Percentiles rank a stretch among this genome's conserved stretches.
Evolutionary conservation across 176 grass and related monocot species (phyloP).

Genomic region (Raddia distichophylla): DNA sequence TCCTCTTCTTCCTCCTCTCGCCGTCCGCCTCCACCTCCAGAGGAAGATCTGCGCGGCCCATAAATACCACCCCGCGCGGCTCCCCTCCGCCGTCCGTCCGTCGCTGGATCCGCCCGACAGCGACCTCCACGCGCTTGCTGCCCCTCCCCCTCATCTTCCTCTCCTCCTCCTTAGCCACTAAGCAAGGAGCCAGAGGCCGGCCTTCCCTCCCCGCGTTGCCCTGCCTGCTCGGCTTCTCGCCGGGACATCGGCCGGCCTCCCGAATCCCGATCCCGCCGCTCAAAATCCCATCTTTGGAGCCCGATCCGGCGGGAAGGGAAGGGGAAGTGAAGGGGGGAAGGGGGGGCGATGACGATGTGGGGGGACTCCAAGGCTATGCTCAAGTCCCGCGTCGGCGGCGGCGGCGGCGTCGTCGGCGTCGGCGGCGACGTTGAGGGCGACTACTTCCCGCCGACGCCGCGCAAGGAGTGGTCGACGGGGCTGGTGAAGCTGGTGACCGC

Average conservation of each 20-base stretch:
- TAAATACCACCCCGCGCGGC: conserved; percentile 14
- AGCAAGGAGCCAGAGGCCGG: neutral
- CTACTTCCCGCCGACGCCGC: conserved; percentile 49
- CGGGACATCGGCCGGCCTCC: neutral
- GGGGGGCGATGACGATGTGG: conserved; percentile 5
- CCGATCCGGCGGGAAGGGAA: neutral
- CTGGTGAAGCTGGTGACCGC: conserved; percentile 45
- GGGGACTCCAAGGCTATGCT: conserved; percentile 29
- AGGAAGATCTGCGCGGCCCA: neutral
- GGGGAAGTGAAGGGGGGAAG: neutral
- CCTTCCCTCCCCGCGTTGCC: neutral
- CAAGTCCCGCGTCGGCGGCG: conserved; percentile 22
- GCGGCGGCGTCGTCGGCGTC: neutral
- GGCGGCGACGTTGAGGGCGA: conserved; percentile 36
- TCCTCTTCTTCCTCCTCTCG: neutral
- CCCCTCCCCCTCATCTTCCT: neutral
- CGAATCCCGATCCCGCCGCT: neutral
- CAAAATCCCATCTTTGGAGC: neutral
- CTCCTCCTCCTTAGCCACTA: conserved; percentile 20
- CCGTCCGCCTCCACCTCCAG: neutral
- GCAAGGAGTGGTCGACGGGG: conserved; percentile 55
- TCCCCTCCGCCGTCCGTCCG: neutral
- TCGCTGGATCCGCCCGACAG: conserved; percentile 17
- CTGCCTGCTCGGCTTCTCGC: neutral
- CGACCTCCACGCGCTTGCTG: neutral